phyloP scores from a whole-genome alignment of 176 grass and related monocot genomes.

The Aechmea fasciata region DNA sequence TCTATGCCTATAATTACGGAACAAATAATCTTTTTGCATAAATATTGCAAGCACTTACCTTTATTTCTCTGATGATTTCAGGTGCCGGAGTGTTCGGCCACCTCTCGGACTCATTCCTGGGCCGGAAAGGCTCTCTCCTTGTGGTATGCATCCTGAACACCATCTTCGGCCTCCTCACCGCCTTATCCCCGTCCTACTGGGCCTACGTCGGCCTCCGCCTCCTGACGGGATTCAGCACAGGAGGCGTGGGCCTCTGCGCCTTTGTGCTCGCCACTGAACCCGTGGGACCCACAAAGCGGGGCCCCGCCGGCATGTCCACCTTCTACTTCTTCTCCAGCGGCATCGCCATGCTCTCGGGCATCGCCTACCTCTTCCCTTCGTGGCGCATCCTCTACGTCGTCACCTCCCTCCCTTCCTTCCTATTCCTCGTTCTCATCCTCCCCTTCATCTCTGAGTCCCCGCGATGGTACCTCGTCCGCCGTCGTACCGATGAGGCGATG shows the following conservation, averaged over 20 bases:
- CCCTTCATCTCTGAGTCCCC: constrained; percentile 76
- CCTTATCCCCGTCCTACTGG: constrained; percentile 44
- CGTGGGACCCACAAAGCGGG: constrained; percentile 41
- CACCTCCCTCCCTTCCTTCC: constrained; percentile 57
- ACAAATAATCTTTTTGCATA: too few species aligned
- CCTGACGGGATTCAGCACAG: constrained; percentile 81
- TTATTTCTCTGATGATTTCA: neutral
- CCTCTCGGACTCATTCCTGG: constrained; percentile 70
- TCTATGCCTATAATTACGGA: too few species aligned
- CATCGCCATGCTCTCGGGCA: constrained; percentile 48
- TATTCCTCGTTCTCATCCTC: constrained; percentile 35
- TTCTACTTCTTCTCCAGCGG: constrained; percentile 90
- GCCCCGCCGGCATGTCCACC: constrained; percentile 53
- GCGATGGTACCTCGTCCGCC: constrained; percentile 77
- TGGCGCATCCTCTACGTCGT: constrained; percentile 67
- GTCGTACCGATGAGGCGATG: constrained; percentile 33
- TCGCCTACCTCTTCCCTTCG: constrained; percentile 53
- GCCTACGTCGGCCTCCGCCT: constrained; percentile 49
- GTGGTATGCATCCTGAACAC: constrained; percentile 59
- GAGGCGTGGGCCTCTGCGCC: constrained; percentile 59
- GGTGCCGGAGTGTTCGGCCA: constrained; percentile 80
- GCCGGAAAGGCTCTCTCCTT: constrained; percentile 43
- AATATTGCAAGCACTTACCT: too few species aligned
- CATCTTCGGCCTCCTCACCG: constrained; percentile 67
- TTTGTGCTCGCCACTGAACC: constrained; percentile 93